Percentiles rank a stretch among this genome's conserved stretches.
These are phyloP conservation scores for Haematococcus sp. DNA, from an alignment of 139 green algal species.

Conservation along the genomic window DNA sequence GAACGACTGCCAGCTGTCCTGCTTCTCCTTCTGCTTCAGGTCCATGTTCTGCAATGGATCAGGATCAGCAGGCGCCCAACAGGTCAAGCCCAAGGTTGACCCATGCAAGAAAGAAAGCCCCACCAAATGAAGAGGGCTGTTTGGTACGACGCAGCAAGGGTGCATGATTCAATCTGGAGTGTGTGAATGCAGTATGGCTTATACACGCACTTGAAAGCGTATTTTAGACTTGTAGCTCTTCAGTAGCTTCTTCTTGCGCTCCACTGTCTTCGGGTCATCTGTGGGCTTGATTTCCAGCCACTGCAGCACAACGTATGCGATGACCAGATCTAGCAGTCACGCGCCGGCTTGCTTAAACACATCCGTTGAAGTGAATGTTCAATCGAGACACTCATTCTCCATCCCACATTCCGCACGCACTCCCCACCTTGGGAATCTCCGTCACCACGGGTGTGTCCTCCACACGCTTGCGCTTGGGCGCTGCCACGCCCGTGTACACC, in stretches of 20 bases:
- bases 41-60: slow-evolving; percentile 60
- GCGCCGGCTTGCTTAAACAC: too few relatives aligned
- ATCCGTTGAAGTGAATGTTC: too few relatives aligned
- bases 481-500: slow-evolving; percentile 68
- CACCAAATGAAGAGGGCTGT: too few relatives aligned
- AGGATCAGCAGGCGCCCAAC: too few relatives aligned
- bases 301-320: slow-evolving; percentile 23
- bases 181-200: too few relatives aligned
- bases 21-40: slow-evolving; percentile 52
- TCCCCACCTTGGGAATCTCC: slow-evolving; percentile 66
- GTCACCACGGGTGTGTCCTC: slow-evolving; percentile 56
- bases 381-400: not conserved
- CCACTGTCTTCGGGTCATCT: slow-evolving; percentile 78
- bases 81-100: too few relatives aligned
- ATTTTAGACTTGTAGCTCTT: slow-evolving; percentile 85
- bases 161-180: too few relatives aligned
- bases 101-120: too few relatives aligned
- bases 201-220: slow-evolving; percentile 49
- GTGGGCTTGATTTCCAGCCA: slow-evolving; percentile 76
- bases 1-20: slow-evolving; percentile 69
- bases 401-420: not conserved
- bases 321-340: too few relatives aligned
- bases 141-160: not conserved
- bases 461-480: slow-evolving; percentile 72
- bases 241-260: slow-evolving; percentile 80